Evolutionary conservation across 495 filamentous ascomycete species (phyloP).

Genomic region (Neurospora sp.): DNA sequence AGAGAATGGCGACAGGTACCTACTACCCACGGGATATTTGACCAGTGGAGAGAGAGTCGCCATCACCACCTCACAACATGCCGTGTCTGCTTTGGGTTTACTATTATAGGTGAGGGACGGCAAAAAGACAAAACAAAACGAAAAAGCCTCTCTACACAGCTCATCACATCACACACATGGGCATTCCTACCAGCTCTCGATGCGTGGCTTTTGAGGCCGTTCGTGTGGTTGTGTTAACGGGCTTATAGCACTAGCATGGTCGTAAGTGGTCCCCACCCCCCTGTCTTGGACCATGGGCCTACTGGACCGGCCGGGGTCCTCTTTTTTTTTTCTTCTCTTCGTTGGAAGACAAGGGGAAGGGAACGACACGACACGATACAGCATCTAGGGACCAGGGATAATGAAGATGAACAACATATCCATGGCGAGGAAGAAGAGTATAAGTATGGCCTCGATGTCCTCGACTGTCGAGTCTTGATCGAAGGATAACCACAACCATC

Average conservation of each 20-base stretch:
- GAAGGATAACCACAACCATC: background rate
- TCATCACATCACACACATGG: background rate
- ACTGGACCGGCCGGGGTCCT: background rate
- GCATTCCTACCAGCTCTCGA: background rate
- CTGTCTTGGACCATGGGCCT: background rate
- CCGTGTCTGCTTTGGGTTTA: background rate
- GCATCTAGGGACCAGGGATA: background rate
- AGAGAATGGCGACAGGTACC: background rate
- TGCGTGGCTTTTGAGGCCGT: background rate
- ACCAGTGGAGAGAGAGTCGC: background rate
- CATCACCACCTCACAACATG: background rate
- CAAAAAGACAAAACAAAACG: background rate
- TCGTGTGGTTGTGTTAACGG: background rate
- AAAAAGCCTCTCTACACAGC: background rate
- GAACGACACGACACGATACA: background rate
- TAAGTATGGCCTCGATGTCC: conserved; percentile 13
- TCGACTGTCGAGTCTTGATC: background rate
- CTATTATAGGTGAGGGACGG: background rate
- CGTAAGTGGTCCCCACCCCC: background rate
- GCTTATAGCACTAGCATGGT: background rate
- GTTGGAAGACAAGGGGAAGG: background rate
- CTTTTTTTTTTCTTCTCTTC: background rate
- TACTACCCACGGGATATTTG: background rate
- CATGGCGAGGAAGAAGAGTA: conserved; percentile 4
- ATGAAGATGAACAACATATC: background rate